Base-by-base conservation (phyloP, 805 yeast species). In the Candida glaebosa region DNA sequence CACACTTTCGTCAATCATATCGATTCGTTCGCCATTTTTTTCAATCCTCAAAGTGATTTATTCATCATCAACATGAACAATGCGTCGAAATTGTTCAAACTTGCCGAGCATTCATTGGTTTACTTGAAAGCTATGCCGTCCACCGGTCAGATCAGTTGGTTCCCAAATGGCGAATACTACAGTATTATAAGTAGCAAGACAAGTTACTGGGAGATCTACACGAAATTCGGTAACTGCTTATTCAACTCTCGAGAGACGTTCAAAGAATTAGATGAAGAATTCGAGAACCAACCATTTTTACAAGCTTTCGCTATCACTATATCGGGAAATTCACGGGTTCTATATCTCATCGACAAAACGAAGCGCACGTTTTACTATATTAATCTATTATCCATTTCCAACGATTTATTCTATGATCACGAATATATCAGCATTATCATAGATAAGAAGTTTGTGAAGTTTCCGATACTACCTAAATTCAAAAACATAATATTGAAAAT, bases 111-210 rank as follows among this genome's bases (percentile, higher is more conserved):
- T 12, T 14, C 34, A 8, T 37, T 53, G 16, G 33, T 36, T n/a
- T 40, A 33, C 34, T 33, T 54, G 14, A 51, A 54, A 39, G 35
- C 10, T 18, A 25, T 24, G 24, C 39, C 16, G 8, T 22, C 19
- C 18, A 9, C 17, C 5, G 34, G 44, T 18, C 30, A 35, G 16
- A 31, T 57, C 6, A 24, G 26, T 6, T 69, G 74, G 74, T 56
- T 73, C 1, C 57, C 66, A 1, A 55, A 64, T 44, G 75, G 74
- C 3, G 51, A 49, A 16, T 67, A 59, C 41, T 63, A 67, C 34
- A 41, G 50, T 9, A 20, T 54, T 4, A 43, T 57, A 5, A 50
- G 56, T 41, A 25, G 38, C 3, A 30, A 40, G 5, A 44, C 57
- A 17, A 59, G 58, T 1, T 38, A 40, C 30, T 69, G 73, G 73